Conservation (phyloP, 371 early-diverging fungal species). For the Lichtheimia hyalospora region DNA sequence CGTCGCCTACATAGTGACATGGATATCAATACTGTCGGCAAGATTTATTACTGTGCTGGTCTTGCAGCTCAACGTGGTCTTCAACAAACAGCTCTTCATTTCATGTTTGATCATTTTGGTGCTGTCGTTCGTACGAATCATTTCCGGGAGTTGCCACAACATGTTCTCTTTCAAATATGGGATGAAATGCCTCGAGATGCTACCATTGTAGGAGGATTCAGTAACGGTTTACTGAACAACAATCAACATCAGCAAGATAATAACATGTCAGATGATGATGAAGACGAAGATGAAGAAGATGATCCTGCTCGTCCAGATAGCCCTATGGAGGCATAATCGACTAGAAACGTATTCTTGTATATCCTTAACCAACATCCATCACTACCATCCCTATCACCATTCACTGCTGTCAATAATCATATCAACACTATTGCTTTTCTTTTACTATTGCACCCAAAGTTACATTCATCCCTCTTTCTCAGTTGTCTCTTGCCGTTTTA, state of each 20-base stretch:
- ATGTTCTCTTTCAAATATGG: slow-evolving; percentile 63
- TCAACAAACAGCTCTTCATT: slow-evolving; percentile 56
- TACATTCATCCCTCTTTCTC: too few species aligned
- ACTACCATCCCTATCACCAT: too few species aligned
- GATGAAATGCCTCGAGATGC: slow-evolving; percentile 56
- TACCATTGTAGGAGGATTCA: slow-evolving; percentile 25
- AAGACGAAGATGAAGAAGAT: slow-evolving; percentile 7
- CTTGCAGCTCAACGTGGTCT: slow-evolving; percentile 59
- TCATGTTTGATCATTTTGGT: slow-evolving; percentile 68
- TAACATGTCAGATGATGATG: background rate
- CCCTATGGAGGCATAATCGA: slow-evolving; percentile 19
- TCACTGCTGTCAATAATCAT: too few species aligned
- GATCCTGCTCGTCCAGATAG: slow-evolving; percentile 9
- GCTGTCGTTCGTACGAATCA: slow-evolving; percentile 56
- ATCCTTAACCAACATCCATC: background rate
- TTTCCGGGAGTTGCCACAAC: slow-evolving; percentile 55
- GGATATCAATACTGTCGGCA: slow-evolving; percentile 53
- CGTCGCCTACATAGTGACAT: slow-evolving; percentile 53
- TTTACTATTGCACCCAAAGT: background rate
- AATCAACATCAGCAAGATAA: background rate
- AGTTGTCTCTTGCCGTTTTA: too few species aligned
- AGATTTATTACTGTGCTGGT: slow-evolving; percentile 60
- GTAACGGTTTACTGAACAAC: background rate
- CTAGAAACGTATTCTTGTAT: background rate
- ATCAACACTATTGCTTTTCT: background rate